Percentiles rank a stretch among this genome's conserved stretches.
phyloP scores from a whole-genome alignment of 2,329 filamentous ascomycete genomes.

The Phaeophleospora eucalypticola region DNA sequence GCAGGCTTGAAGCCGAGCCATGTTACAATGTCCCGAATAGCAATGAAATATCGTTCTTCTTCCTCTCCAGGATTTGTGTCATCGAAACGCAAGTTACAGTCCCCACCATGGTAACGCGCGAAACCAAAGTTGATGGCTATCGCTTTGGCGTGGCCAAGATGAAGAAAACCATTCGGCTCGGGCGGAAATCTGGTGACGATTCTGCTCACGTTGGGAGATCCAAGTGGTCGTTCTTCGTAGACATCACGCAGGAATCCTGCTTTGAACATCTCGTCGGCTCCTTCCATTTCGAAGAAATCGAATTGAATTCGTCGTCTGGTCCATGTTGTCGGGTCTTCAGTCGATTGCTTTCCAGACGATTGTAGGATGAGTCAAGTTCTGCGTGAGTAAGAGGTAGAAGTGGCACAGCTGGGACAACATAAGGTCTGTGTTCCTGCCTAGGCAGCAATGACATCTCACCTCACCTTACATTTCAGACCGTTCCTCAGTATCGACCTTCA shows the following conservation, averaged over 20 bases:
- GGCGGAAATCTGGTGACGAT: neutral
- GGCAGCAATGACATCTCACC: no score
- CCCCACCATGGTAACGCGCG: neutral
- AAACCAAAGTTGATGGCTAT: neutral
- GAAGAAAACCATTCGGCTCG: neutral
- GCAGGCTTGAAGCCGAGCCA: neutral
- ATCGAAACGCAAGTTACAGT: neutral
- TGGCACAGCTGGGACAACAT: no score
- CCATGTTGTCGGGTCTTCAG: no score
- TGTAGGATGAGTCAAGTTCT: no score
- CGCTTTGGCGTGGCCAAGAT: neutral
- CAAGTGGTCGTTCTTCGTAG: neutral
- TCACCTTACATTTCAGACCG: no score
- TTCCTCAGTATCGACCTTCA: no score
- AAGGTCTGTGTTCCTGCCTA: no score
- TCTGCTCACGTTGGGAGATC: neutral
- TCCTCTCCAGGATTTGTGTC: neutral
- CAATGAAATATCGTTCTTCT: neutral
- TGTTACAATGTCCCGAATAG: neutral
- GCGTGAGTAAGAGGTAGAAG: no score
- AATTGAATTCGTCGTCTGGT: neutral
- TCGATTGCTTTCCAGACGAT: no score
- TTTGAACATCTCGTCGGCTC: neutral
- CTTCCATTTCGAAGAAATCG: neutral
- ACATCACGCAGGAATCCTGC: neutral